phyloP scores from a whole-genome alignment of 768 basidiomycete genomes.

The Auriscalpium vulgare region DNA sequence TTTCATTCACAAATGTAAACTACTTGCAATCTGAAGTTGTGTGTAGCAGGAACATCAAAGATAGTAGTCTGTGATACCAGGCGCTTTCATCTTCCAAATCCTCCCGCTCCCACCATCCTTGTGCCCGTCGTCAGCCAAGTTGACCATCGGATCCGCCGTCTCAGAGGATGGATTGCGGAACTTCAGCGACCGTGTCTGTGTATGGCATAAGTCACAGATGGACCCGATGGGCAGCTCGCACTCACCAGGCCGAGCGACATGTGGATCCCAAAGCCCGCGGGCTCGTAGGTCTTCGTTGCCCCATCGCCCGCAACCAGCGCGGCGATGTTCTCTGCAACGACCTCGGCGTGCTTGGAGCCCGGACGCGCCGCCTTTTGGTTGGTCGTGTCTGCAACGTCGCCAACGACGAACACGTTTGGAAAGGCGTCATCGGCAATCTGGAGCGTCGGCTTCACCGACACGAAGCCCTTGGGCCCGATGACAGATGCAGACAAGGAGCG shows the following conservation, averaged over 20 bases:
- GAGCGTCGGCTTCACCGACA: constrained; percentile 21
- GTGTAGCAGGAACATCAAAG: not conserved
- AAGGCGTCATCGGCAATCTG: constrained; percentile 15
- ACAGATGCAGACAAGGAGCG: constrained; percentile 16
- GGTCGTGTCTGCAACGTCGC: constrained; percentile 21
- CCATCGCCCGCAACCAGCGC: constrained; percentile 4
- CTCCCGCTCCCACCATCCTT: constrained; percentile 14
- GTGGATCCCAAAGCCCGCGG: constrained; percentile 12
- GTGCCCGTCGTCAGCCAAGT: constrained; percentile 12
- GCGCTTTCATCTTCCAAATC: constrained; percentile 19
- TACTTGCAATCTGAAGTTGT: not conserved
- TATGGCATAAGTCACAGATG: not conserved
- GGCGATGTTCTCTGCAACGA: constrained; percentile 17
- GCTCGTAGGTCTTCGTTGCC: not conserved
- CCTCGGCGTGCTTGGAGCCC: constrained; percentile 15
- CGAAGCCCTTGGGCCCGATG: constrained; percentile 10
- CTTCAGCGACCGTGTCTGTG: constrained; percentile 15
- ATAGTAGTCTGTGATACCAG: constrained; percentile 13
- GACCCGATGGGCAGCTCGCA: not conserved
- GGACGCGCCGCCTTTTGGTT: constrained; percentile 20
- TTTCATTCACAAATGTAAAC: too few relatives aligned
- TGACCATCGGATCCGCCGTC: constrained; percentile 8
- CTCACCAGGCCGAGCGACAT: constrained; percentile 18
- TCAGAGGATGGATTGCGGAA: constrained; percentile 17
- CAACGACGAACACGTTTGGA: constrained; percentile 19